These are phyloP conservation scores for Fusarium sp. DNA, from an alignment of 2,329 filamentous ascomycete genomes.

Conservation along the genomic window DNA sequence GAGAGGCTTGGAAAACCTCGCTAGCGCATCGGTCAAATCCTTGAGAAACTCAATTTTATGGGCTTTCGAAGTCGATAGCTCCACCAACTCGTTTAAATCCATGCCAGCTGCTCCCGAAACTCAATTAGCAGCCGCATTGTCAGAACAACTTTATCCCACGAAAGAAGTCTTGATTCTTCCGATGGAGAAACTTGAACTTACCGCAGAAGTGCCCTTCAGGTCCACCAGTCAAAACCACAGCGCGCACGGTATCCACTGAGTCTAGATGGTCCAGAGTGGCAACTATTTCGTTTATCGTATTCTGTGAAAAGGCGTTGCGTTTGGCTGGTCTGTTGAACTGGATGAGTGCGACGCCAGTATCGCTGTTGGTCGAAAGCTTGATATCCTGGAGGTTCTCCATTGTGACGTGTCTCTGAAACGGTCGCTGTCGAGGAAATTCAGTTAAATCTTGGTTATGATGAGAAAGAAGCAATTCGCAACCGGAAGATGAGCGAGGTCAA, in stretches of 20 bases:
- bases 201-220: constrained; percentile 30
- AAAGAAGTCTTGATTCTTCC: not conserved
- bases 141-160: not conserved
- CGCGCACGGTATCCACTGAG: constrained; percentile 4
- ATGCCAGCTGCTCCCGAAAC: constrained; percentile 19
- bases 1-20: constrained; percentile 20
- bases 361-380: not conserved
- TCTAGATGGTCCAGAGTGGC: constrained; percentile 18
- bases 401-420: not conserved
- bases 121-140: not conserved
- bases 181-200: not conserved
- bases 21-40: constrained; percentile 27
- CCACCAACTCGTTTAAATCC: constrained; percentile 30
- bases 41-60: constrained; percentile 23
- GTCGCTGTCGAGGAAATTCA: too few relatives aligned
- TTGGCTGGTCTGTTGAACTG: constrained; percentile 33
- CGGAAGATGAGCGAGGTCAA: not conserved
- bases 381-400: constrained; percentile 29
- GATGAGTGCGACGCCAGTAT: constrained; percentile 14
- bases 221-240: constrained; percentile 24
- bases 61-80: constrained; percentile 23
- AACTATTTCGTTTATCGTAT: constrained; percentile 25
- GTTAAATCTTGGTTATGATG: not conserved
- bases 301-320: constrained; percentile 30
- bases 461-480: not conserved